Evolutionary conservation across 169 alveolate genomes (phyloP).

Genomic region (Plasmodium sp.): DNA sequence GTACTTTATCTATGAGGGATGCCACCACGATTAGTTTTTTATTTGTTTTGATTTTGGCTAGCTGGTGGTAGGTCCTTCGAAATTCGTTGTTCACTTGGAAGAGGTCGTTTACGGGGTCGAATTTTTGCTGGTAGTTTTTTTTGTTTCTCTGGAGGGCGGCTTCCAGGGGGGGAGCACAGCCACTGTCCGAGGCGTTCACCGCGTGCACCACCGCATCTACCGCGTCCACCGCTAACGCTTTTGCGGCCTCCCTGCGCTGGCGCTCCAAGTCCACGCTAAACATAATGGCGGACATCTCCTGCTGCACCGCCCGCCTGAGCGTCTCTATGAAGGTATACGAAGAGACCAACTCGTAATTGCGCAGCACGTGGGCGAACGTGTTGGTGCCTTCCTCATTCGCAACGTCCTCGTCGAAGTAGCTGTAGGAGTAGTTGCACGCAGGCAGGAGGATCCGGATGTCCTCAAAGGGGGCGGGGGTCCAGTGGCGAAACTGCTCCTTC

Average conservation of each 20-base stretch:
- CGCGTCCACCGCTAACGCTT: too few relatives aligned
- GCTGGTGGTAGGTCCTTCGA: conserved; percentile 17
- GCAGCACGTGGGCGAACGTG: conserved; percentile 25
- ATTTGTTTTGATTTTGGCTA: conserved; percentile 50
- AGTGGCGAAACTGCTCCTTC: conserved; percentile 16
- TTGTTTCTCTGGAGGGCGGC: neutral
- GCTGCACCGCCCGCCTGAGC: conserved; percentile 25
- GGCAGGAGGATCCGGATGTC: conserved; percentile 32
- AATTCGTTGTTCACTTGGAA: conserved; percentile 13
- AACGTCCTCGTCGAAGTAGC: conserved; percentile 27
- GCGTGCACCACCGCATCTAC: neutral
- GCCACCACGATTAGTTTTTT: conserved; percentile 91
- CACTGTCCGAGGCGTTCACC: neutral
- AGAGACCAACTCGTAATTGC: conserved; percentile 25
- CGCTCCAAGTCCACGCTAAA: conserved; percentile 22
- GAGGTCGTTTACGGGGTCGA: conserved; percentile 59
- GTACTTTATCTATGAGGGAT: conserved; percentile 90
- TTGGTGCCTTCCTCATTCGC: conserved; percentile 4
- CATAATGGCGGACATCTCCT: conserved; percentile 35
- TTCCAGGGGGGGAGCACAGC: neutral
- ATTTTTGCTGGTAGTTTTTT: conserved; percentile 75
- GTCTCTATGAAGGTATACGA: conserved; percentile 30
- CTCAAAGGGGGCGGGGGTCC: conserved; percentile 12
- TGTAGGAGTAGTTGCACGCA: conserved; percentile 29
- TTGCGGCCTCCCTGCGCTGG: neutral